Evolutionary conservation across 2,329 filamentous ascomycete genomes (phyloP).

Genomic region (Alternaria alternata): DNA sequence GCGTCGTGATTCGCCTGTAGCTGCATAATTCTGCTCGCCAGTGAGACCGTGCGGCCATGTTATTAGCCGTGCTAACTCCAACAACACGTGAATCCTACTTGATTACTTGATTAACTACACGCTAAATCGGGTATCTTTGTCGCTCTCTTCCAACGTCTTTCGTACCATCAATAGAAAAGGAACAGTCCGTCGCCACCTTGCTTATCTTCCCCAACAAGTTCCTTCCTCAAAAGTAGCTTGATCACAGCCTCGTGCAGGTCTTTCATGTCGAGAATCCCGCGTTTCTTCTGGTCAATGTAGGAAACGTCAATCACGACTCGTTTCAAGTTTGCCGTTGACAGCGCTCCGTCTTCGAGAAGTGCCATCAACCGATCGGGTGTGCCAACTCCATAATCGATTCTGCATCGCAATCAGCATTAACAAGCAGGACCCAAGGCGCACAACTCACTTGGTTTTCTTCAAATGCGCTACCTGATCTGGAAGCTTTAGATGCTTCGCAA

Average conservation of each 20-base stretch:
- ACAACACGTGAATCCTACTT: constrained; percentile 11
- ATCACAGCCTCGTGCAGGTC: constrained; percentile 86
- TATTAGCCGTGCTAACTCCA: constrained; percentile 23
- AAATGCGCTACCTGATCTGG: constrained; percentile 83
- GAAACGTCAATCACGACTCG: constrained; percentile 89
- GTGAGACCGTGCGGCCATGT: constrained; percentile 14
- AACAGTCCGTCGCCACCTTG: constrained; percentile 40
- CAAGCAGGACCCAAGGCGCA: constrained; percentile 13
- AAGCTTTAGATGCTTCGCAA: constrained; percentile 98
- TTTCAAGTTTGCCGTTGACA: constrained; percentile 75
- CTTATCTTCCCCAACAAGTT: constrained; percentile 63
- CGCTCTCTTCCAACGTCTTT: background rate
- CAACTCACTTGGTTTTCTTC: constrained; percentile 63
- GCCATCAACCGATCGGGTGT: constrained; percentile 86
- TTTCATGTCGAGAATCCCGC: constrained; percentile 93
- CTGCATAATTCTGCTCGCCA: constrained; percentile 28
- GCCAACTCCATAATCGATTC: constrained; percentile 87
- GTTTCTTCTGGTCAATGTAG: constrained; percentile 93
- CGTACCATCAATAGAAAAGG: constrained; percentile 40
- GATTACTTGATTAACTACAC: background rate
- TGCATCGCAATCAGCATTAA: constrained; percentile 47
- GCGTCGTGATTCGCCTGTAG: constrained; percentile 28
- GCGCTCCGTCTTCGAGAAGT: constrained; percentile 79
- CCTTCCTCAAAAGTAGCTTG: constrained; percentile 73
- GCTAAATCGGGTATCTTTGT: constrained; percentile 22